Evolutionary conservation across 441 rosid species (phyloP), one percentile per base, ranked within the genome.

Genomic region (Eutrema salsugineum): DNA sequence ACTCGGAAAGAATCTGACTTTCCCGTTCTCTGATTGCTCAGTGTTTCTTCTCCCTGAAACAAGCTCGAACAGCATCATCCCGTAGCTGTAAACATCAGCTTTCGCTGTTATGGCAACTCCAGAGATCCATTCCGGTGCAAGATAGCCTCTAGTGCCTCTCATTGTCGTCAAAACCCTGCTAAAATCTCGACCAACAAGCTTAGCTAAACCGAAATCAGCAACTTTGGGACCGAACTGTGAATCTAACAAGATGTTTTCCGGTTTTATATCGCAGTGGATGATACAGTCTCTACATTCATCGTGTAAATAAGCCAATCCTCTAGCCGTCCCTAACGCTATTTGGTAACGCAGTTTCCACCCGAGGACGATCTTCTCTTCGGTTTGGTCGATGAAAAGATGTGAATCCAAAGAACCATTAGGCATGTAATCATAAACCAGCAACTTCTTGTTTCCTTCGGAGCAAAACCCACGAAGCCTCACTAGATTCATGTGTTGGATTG

Each of bases 71-170:
- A 93, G 78, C 93, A 86, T 84, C 95, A 93, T 90, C 15, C 98
- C 97, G 9, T 81, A 88, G 80, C 97, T 93, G 60, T 88, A 93
- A 35, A 93, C 95, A 66, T 90, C 93, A 0, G 92, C 91, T 72
- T 90, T 90, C 9, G 87, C 82, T 6, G 91, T 88, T 51, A 88
- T 79, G 12, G 94, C 88, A 9, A 88, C 89, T 17, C 96, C 93
- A 0, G 90, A 90, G 44, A 92, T 82, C 96, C 93, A 92, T 67
- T 92, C 96, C 0, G 90, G 94, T 2, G 89, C 96, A 17, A 90
- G 84, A 68, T 92, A 90, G 16, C 97, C 94, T 78, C 91, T 83
- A 14, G 94, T 92, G 15, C 98, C 95, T 75, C 89, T 86, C 81
- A 88, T 82, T n/a, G 91, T 90, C 6, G 93, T 87, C 20, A 88